Percentiles rank a stretch among this genome's conserved stretches.
phyloP scores from a whole-genome alignment of 140 eudicot genomes.

The Flaveria floridana region DNA sequence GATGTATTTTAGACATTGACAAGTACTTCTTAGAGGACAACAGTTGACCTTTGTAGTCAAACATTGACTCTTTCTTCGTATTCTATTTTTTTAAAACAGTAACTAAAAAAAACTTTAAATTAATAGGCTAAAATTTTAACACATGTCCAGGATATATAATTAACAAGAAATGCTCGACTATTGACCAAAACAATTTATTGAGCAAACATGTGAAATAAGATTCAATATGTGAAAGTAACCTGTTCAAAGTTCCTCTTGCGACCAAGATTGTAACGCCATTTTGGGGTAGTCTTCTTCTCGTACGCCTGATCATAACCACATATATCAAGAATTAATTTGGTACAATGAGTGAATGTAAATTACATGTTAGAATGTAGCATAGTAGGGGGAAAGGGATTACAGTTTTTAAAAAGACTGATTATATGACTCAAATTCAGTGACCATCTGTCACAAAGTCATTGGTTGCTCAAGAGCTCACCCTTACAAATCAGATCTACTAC shows the following conservation, averaged over 20 bases:
- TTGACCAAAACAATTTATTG: neutral
- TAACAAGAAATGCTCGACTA: neutral
- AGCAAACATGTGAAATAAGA: neutral
- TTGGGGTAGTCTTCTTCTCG: conserved; percentile 82
- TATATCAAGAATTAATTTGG: conserved; percentile 10
- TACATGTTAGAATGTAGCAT: no score
- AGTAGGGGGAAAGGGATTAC: no score
- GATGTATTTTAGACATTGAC: neutral
- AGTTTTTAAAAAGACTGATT: no score
- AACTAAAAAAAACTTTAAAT: neutral
- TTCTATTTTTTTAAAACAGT: neutral
- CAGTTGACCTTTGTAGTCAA: neutral
- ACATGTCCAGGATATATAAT: neutral
- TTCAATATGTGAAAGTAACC: conserved; percentile 40
- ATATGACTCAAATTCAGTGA: no score
- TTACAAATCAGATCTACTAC: no score
- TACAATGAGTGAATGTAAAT: neutral
- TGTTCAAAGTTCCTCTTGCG: conserved; percentile 87
- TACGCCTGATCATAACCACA: conserved; percentile 62
- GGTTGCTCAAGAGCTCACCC: no score
- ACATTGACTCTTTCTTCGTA: neutral
- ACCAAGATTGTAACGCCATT: conserved; percentile 95
- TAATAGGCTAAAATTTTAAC: neutral
- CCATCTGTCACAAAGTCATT: no score
- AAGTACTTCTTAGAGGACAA: neutral